Percentiles rank a stretch among this genome's conserved stretches.
Evolutionary conservation across 306 rosid species (phyloP).

Genomic region (Coriaria nepalensis): DNA sequence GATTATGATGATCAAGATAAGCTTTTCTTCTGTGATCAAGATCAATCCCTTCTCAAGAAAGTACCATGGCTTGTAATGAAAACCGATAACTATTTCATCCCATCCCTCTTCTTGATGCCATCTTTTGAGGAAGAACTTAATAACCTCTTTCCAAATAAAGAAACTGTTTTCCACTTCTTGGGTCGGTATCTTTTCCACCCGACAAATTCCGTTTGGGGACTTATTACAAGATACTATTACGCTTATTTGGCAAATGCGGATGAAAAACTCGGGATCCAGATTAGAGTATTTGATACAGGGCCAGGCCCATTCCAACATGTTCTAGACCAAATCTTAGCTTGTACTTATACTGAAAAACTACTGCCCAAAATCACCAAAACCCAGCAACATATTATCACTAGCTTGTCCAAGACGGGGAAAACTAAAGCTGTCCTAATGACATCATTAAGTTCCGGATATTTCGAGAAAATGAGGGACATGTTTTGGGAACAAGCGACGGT

Average conservation of each 20-base stretch:
- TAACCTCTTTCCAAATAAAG: constrained; percentile 52
- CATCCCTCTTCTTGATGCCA: constrained; percentile 56
- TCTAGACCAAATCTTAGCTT: constrained; percentile 46
- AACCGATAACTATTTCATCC: constrained; percentile 57
- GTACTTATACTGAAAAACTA: constrained; percentile 34
- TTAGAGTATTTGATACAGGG: constrained; percentile 42
- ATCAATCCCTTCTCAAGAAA: constrained; percentile 33
- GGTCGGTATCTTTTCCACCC: constrained; percentile 67
- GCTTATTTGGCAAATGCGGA: constrained; percentile 44
- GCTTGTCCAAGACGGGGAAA: constrained; percentile 20
- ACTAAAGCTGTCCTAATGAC: constrained; percentile 49
- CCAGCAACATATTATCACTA: constrained; percentile 6
- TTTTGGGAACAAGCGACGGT: constrained; percentile 59
- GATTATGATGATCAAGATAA: constrained; percentile 62
- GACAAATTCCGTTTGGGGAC: constrained; percentile 59
- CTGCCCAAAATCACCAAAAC: constrained; percentile 33
- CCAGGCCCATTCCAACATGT: constrained; percentile 53
- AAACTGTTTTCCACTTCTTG: constrained; percentile 50
- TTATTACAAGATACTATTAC: constrained; percentile 43
- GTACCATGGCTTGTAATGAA: constrained; percentile 53
- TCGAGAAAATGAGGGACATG: constrained; percentile 39
- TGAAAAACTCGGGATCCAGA: constrained; percentile 58
- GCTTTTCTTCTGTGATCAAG: constrained; percentile 66
- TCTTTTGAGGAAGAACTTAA: constrained; percentile 44
- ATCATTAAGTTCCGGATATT: constrained; percentile 51